Evolutionary conservation across 371 early-diverging fungal genomes (phyloP).

Genomic region (Saksenaea oblongispora): DNA sequence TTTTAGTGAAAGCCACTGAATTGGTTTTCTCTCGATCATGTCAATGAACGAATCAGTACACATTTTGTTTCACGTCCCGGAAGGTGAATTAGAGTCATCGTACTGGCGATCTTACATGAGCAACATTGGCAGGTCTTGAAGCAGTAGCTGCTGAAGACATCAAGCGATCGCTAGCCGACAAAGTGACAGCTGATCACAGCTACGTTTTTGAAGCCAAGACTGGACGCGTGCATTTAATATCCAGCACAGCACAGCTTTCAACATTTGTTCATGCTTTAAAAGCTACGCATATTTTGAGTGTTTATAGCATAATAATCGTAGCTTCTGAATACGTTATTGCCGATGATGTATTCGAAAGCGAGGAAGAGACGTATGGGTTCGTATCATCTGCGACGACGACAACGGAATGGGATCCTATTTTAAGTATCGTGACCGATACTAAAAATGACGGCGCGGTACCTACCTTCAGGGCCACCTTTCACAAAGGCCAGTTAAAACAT

Average conservation of each 20-base stretch:
- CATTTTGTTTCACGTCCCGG: conserved; percentile 30
- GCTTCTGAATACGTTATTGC: conserved; percentile 26
- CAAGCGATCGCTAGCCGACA: conserved; percentile 3
- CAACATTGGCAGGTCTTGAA: conserved; percentile 26
- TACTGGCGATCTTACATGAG: not conserved
- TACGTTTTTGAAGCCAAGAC: conserved; percentile 23
- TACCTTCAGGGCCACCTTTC: conserved; percentile 43
- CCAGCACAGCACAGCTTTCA: not conserved
- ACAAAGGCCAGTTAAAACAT: conserved; percentile 33
- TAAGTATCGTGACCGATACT: not conserved
- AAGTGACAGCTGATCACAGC: not conserved
- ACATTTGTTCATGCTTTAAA: conserved; percentile 9
- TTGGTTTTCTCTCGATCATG: not conserved
- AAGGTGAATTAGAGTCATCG: conserved; percentile 14
- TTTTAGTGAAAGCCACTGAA: not conserved
- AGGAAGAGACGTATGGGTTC: conserved; percentile 21
- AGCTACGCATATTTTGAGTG: conserved; percentile 16
- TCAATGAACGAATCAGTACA: conserved; percentile 8
- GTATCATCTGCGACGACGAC: conserved; percentile 16
- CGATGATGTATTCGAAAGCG: conserved; percentile 12
- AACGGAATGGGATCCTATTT: conserved; percentile 18
- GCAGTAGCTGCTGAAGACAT: conserved; percentile 27
- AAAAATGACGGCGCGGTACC: not conserved
- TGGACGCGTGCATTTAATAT: conserved; percentile 29
- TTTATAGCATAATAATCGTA: conserved; percentile 25